A percentile compares a stretch with the other conserved stretches of the same genome.
These are phyloP conservation scores for Ascochyta clinopodiicola DNA, from an alignment of 2,329 filamentous ascomycete genomes.

Conservation along the genomic window DNA sequence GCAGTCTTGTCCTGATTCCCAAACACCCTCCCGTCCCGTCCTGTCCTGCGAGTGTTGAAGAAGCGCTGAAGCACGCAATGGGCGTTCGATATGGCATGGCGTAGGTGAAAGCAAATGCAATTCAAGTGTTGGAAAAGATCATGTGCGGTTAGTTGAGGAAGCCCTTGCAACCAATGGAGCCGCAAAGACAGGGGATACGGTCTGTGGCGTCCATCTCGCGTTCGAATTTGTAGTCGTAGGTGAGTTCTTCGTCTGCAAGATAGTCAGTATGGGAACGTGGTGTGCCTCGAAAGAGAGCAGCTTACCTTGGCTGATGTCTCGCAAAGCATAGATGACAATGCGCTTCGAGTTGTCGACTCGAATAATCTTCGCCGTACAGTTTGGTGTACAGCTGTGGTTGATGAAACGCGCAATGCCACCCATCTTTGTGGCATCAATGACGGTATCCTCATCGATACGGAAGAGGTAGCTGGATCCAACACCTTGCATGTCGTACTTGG, in stretches of 20 bases:
- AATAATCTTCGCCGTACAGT: slow-evolving; percentile 99
- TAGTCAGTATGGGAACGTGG: slow-evolving; percentile 32
- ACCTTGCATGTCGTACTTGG: slow-evolving; percentile 90
- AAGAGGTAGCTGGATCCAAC: slow-evolving; percentile 98
- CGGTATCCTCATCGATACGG: slow-evolving; percentile 95
- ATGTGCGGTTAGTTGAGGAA: slow-evolving; percentile 81
- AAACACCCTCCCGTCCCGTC: background rate
- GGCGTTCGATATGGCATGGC: background rate
- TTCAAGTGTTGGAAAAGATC: background rate
- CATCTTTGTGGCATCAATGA: slow-evolving; percentile 98
- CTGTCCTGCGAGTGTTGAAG: slow-evolving; percentile 11
- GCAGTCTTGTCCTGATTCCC: background rate
- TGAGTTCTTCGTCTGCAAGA: slow-evolving; percentile 88
- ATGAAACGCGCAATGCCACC: slow-evolving; percentile 98
- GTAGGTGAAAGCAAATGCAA: slow-evolving; percentile 3
- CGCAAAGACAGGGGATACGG: slow-evolving; percentile 95
- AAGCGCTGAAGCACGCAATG: slow-evolving; percentile 5
- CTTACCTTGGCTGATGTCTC: slow-evolving; percentile 94
- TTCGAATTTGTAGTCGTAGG: slow-evolving; percentile 99
- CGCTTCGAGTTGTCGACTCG: slow-evolving; percentile 97
- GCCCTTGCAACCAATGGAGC: slow-evolving; percentile 94
- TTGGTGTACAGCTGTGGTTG: slow-evolving; percentile 97
- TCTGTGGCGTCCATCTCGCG: slow-evolving; percentile 93
- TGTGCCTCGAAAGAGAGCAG: slow-evolving; percentile 33
- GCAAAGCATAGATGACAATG: slow-evolving; percentile 97